Evolutionary conservation across 345 rosid species (phyloP).

Genomic region (Dipteronia sinensis): DNA sequence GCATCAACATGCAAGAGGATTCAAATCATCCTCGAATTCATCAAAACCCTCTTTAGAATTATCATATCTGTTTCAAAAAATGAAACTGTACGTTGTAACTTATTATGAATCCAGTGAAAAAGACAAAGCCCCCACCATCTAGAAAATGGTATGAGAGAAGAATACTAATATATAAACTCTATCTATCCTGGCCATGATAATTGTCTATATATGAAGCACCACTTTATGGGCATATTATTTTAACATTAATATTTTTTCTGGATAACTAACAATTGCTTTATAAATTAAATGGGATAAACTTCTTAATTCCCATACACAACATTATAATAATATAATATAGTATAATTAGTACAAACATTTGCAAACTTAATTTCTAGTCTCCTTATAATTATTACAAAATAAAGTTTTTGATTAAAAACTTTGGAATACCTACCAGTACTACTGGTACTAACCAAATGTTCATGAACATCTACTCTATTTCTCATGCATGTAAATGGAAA

Average conservation of each 20-base stretch:
- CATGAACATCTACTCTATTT: not conserved
- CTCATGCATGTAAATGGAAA: not conserved
- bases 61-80: not conserved
- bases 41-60: no score
- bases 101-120: not conserved
- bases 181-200: not conserved
- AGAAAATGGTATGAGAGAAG: not conserved
- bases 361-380: not conserved
- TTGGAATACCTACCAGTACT: not conserved
- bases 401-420: not conserved
- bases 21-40: not conserved
- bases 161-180: not conserved
- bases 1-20: not conserved
- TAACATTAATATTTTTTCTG: not conserved
- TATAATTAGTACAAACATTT: not conserved
- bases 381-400: not conserved
- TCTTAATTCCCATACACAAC: not conserved
- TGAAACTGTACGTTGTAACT: not conserved
- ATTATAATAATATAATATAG: no score
- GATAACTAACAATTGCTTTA: no score
- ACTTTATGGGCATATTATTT: not conserved
- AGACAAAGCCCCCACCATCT: not conserved
- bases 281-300: not conserved
- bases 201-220: slow-evolving; percentile 6
- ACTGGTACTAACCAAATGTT: not conserved